Evolutionary conservation across 768 basidiomycete species (phyloP).

Genomic region (Trametes maxima): DNA sequence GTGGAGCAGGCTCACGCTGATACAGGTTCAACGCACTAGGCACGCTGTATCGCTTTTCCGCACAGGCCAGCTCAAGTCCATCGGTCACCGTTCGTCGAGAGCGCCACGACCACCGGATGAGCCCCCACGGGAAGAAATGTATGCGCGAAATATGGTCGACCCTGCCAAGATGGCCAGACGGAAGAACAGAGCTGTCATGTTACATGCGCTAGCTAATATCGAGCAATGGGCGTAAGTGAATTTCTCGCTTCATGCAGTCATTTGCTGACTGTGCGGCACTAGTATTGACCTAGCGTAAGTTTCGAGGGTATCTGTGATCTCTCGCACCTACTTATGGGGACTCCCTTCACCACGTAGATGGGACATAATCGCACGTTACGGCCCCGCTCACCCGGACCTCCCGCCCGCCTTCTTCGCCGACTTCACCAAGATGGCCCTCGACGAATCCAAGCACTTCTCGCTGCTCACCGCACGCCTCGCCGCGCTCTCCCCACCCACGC

Average conservation of each 20-base stretch:
- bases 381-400: constrained; percentile 55
- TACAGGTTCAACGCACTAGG: constrained; percentile 66
- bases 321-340: no score
- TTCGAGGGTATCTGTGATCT: background rate
- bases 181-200: constrained; percentile 70
- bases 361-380: constrained; percentile 84
- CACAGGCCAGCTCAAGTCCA: constrained; percentile 65
- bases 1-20: constrained; percentile 1
- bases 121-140: constrained; percentile 61
- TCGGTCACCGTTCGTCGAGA: constrained; percentile 53
- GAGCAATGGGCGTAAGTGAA: constrained; percentile 86
- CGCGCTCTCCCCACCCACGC: constrained; percentile 62
- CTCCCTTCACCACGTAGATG: constrained; percentile 46
- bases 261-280: background rate
- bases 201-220: constrained; percentile 83
- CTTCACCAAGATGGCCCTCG: constrained; percentile 82
- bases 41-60: constrained; percentile 71
- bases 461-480: constrained; percentile 64
- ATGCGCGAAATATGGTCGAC: constrained; percentile 54
- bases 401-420: constrained; percentile 80
- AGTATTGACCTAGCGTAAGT: constrained; percentile 77
- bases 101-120: constrained; percentile 60
- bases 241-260: background rate
- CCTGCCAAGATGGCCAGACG: constrained; percentile 60
- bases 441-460: constrained; percentile 86